These are phyloP conservation scores for Ascochyta rabiei DNA, from an alignment of 2,329 filamentous ascomycete genomes.

Conservation along the genomic window DNA sequence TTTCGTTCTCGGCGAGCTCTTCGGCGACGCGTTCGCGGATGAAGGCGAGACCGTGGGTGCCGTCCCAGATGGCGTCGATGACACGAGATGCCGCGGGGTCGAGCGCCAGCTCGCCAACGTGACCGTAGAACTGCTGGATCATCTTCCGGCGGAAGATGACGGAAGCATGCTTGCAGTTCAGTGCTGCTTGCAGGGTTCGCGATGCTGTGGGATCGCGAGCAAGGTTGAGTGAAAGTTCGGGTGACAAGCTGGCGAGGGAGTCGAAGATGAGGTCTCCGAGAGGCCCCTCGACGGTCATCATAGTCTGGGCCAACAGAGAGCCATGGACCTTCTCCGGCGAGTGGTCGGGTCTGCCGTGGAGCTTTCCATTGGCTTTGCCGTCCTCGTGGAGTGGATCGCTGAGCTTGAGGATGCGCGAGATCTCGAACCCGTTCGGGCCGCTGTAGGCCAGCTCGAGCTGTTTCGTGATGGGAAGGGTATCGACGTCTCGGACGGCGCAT, in stretches of 20 bases:
- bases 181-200: slow-evolving; percentile 68
- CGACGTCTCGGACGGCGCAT: slow-evolving; percentile 70
- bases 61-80: slow-evolving; percentile 69
- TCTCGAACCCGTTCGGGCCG: slow-evolving; percentile 55
- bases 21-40: slow-evolving; percentile 71
- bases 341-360: slow-evolving; percentile 36
- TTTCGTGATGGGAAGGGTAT: slow-evolving; percentile 61
- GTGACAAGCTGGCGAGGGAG: slow-evolving; percentile 55
- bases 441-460: slow-evolving; percentile 65
- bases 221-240: slow-evolving; percentile 63
- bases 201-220: slow-evolving; percentile 66
- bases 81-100: slow-evolving; percentile 70
- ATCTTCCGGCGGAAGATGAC: slow-evolving; percentile 67
- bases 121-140: slow-evolving; percentile 66
- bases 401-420: slow-evolving; percentile 66
- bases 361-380: slow-evolving; percentile 27
- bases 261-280: slow-evolving; percentile 75
- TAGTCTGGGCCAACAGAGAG: slow-evolving; percentile 78
- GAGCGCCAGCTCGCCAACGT: slow-evolving; percentile 65
- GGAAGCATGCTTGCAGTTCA: slow-evolving; percentile 61
- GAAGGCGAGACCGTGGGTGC: slow-evolving; percentile 67
- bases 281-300: slow-evolving; percentile 75
- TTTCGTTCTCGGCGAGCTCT: slow-evolving; percentile 65
- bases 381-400: slow-evolving; percentile 55
- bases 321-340: slow-evolving; percentile 72